A percentile compares a stretch with the other conserved stretches of the same genome.
phyloP scores from a whole-genome alignment of 352 stramenopile species.

The Phytophthora pseudosyringae region DNA sequence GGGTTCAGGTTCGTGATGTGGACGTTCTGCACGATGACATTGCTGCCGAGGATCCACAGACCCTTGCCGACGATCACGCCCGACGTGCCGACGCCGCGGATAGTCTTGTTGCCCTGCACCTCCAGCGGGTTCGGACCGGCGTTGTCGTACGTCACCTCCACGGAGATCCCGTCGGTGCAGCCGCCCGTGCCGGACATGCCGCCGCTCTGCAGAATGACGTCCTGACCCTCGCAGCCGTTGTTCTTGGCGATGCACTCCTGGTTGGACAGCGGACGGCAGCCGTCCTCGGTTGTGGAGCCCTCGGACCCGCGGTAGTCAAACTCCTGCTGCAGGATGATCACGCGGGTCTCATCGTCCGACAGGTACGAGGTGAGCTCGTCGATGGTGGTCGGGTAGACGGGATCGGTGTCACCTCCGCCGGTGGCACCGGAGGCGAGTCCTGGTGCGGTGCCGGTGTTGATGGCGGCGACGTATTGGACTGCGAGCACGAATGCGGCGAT shows the following conservation, averaged over 20 bases:
- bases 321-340: constrained; percentile 57
- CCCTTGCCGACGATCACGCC: constrained; percentile 55
- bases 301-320: constrained; percentile 64
- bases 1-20: constrained; percentile 53
- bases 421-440: constrained; percentile 38
- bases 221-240: constrained; percentile 58
- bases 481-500: too few species aligned
- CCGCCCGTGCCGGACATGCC: constrained; percentile 59
- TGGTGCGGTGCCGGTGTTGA: constrained; percentile 30
- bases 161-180: constrained; percentile 40
- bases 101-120: constrained; percentile 50
- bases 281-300: constrained; percentile 50
- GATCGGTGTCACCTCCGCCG: constrained; percentile 42
- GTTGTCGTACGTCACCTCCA: constrained; percentile 44
- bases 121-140: constrained; percentile 35
- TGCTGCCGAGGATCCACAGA: constrained; percentile 42
- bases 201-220: constrained; percentile 62
- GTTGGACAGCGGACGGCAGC: constrained; percentile 49
- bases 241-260: constrained; percentile 58
- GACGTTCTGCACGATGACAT: constrained; percentile 59
- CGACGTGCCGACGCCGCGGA: constrained; percentile 46
- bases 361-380: constrained; percentile 56
- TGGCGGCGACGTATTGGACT: constrained; percentile 3
- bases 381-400: constrained; percentile 50
- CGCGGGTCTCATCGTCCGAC: constrained; percentile 41